A percentile compares a stretch with the other conserved stretches of the same genome.
These are phyloP conservation scores for Mortierella sp. DNA, from an alignment of 371 early-diverging fungal species.

Conservation along the genomic window DNA sequence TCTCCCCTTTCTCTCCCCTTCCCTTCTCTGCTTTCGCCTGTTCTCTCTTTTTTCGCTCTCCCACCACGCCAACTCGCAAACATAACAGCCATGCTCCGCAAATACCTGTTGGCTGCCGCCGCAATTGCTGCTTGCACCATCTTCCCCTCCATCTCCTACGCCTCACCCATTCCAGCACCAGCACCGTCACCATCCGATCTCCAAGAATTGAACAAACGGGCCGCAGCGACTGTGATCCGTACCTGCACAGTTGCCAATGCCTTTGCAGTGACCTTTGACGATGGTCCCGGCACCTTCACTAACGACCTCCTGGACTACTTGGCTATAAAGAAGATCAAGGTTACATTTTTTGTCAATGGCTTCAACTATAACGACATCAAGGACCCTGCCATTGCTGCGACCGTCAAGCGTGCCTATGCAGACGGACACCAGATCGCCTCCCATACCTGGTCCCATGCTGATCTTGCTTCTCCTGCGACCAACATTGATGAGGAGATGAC, in stretches of 20 bases:
- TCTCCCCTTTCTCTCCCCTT: background rate
- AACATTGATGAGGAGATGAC: conserved; percentile 35
- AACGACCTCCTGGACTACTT: conserved; percentile 66
- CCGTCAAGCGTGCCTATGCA: conserved; percentile 62
- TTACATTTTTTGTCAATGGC: conserved; percentile 82
- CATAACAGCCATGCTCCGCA: background rate
- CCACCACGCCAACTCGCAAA: background rate
- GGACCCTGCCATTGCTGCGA: conserved; percentile 44
- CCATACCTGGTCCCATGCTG: conserved; percentile 54
- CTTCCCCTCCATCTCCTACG: conserved; percentile 2
- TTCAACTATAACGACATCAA: conserved; percentile 54
- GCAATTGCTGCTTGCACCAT: background rate
- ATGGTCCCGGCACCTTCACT: conserved; percentile 70
- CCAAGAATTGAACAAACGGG: conserved; percentile 18
- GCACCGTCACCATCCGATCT: background rate
- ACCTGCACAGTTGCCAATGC: conserved; percentile 33
- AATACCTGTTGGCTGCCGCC: background rate
- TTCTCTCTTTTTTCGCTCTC: background rate
- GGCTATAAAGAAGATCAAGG: conserved; percentile 62
- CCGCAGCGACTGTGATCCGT: conserved; percentile 4
- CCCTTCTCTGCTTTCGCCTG: background rate
- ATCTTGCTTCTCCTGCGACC: conserved; percentile 9
- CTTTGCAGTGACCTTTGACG: conserved; percentile 75
- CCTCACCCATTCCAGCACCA: conserved; percentile 10
- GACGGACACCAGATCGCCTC: conserved; percentile 68